Evolutionary conservation across 306 rosid genomes (phyloP).

Genomic region (Biancaea sappan): DNA sequence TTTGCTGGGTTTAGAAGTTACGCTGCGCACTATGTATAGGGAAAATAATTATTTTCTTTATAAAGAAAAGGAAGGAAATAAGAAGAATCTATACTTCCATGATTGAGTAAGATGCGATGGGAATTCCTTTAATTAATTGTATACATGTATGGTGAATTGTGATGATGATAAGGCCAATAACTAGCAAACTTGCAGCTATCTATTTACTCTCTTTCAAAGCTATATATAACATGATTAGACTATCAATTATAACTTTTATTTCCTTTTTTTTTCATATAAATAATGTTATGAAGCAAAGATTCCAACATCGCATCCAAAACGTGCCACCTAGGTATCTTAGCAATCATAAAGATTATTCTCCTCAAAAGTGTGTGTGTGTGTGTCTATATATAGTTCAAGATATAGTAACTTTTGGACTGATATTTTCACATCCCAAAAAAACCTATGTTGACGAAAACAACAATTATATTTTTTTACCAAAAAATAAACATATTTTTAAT

Average conservation of each 20-base stretch:
- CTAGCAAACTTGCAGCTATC: conserved; percentile 41
- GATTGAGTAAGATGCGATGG: conserved; percentile 31
- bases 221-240: conserved; percentile 28
- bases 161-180: conserved; percentile 36
- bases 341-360: too few relatives aligned
- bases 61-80: background rate
- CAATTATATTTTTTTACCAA: background rate
- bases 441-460: background rate
- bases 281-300: background rate
- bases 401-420: background rate
- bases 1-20: conserved; percentile 55
- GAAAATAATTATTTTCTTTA: conserved; percentile 35
- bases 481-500: too few relatives aligned
- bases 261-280: background rate
- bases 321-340: background rate
- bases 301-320: background rate
- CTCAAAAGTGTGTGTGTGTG: too few relatives aligned
- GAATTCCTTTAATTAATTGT: conserved; percentile 35
- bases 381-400: too few relatives aligned
- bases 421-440: background rate
- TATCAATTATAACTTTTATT: conserved; percentile 27
- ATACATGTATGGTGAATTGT: conserved; percentile 51
- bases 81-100: conserved; percentile 41
- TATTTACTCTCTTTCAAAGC: conserved; percentile 42
- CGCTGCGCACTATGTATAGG: conserved; percentile 17